Evolutionary conservation across 345 rosid species (phyloP).

Genomic region (Brassica juncea): DNA sequence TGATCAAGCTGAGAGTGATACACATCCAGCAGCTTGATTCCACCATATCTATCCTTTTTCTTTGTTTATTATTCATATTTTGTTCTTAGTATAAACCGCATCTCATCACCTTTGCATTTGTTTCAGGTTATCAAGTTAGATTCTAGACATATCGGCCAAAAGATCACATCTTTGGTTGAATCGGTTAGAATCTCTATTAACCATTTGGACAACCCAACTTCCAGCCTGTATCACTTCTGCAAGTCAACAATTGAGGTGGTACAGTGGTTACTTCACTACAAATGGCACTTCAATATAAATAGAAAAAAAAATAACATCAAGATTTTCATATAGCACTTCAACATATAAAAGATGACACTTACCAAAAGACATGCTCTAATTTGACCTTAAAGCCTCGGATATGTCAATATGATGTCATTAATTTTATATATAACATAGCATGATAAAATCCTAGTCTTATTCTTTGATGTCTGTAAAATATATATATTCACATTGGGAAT

Average conservation of each 20-base stretch:
- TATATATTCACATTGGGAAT: too few species aligned
- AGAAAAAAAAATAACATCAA: neutral
- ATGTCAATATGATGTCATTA: neutral
- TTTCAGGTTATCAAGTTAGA: too few species aligned
- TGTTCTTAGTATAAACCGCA: too few species aligned
- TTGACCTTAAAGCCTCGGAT: neutral
- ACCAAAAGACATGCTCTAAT: neutral
- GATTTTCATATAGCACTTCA: neutral
- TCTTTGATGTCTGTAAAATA: neutral
- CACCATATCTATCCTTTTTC: too few species aligned
- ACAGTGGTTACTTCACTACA: neutral
- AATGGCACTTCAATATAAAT: neutral
- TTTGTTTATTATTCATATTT: too few species aligned
- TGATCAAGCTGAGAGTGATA: too few species aligned
- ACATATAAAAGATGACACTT: neutral
- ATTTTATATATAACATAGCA: neutral
- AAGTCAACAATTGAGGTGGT: neutral
- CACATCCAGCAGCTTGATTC: too few species aligned
- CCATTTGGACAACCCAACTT: too few species aligned
- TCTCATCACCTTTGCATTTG: too few species aligned
- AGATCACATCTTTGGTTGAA: too few species aligned
- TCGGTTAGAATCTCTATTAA: too few species aligned
- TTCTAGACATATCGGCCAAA: too few species aligned
- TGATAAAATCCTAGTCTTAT: neutral
- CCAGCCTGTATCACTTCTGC: neutral